Conservation (phyloP, 306 rosid genomes). For the Comarum palustre region DNA sequence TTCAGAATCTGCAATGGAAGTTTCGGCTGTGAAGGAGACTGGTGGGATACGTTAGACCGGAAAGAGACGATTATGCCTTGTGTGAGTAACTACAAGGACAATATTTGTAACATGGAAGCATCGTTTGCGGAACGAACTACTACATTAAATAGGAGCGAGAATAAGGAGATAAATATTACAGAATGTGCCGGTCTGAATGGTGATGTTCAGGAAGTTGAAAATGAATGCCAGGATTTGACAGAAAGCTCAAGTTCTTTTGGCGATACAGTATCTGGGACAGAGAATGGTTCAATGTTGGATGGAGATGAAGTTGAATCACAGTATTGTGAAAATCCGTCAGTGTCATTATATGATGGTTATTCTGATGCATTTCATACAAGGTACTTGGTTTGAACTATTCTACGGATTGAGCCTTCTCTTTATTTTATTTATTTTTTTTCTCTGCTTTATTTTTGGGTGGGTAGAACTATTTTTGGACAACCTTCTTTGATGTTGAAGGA, state of each 20-base stretch:
- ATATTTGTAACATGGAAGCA: conserved; percentile 25
- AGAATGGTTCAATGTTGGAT: conserved; percentile 35
- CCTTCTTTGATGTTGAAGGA: background rate
- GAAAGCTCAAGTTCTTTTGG: conserved; percentile 77
- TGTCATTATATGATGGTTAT: conserved; percentile 35
- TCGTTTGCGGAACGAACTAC: conserved; percentile 20
- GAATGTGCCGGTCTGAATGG: conserved; percentile 25
- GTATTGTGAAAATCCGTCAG: conserved; percentile 22
- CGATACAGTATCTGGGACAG: conserved; percentile 47
- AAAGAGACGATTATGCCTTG: conserved; percentile 28
- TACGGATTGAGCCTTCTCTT: background rate
- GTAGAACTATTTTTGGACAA: background rate
- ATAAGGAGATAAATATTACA: conserved; percentile 50
- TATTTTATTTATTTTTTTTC: background rate
- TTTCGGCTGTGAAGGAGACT: conserved; percentile 35
- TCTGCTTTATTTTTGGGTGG: background rate
- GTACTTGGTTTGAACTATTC: conserved; percentile 31
- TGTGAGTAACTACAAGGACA: conserved; percentile 28
- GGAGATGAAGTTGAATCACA: conserved; percentile 61
- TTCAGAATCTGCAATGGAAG: conserved; percentile 34
- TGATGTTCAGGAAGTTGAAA: conserved; percentile 31
- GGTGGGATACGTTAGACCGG: conserved; percentile 2
- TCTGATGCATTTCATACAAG: conserved; percentile 38
- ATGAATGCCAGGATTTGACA: conserved; percentile 36
- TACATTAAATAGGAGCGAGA: conserved; percentile 26